These are phyloP conservation scores for Pseudogymnoascus sp. DNA, from an alignment of 2,329 filamentous ascomycete species.

Conservation along the genomic window DNA sequence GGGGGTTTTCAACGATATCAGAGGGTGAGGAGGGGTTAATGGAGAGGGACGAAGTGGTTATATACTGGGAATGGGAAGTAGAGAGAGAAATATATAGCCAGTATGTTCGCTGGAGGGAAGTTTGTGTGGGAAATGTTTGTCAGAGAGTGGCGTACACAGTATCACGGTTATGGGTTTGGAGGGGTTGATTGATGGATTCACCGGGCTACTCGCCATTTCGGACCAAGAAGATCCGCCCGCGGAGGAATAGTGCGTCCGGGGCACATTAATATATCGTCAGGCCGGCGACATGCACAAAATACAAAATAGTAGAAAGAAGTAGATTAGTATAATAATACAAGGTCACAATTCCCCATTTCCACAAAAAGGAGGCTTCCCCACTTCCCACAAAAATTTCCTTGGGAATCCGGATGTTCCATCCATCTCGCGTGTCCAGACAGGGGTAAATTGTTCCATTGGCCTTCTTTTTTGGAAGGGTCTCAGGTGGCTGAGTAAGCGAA, in stretches of 20 bases:
- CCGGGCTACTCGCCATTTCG: background rate
- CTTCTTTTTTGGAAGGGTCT: background rate
- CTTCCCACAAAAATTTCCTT: background rate
- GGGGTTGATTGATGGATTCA: background rate
- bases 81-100: background rate
- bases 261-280: background rate
- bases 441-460: constrained; percentile 3
- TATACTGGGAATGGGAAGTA: background rate
- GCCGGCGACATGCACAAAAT: background rate
- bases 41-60: background rate
- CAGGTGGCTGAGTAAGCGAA: background rate
- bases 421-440: constrained; percentile 1
- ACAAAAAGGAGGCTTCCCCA: background rate
- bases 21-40: background rate
- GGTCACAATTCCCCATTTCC: background rate
- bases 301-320: too few relatives aligned
- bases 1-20: background rate
- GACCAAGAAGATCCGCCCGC: background rate
- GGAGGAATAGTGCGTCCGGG: background rate
- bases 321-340: background rate
- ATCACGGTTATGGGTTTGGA: background rate
- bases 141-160: background rate
- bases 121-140: background rate
- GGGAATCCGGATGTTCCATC: background rate
- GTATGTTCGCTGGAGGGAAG: background rate